Percentiles rank a stretch among this genome's conserved stretches.
These are phyloP conservation scores for Acanthamoeba rhysodes DNA, from an alignment of 208 protist species.

Conservation along the genomic window DNA sequence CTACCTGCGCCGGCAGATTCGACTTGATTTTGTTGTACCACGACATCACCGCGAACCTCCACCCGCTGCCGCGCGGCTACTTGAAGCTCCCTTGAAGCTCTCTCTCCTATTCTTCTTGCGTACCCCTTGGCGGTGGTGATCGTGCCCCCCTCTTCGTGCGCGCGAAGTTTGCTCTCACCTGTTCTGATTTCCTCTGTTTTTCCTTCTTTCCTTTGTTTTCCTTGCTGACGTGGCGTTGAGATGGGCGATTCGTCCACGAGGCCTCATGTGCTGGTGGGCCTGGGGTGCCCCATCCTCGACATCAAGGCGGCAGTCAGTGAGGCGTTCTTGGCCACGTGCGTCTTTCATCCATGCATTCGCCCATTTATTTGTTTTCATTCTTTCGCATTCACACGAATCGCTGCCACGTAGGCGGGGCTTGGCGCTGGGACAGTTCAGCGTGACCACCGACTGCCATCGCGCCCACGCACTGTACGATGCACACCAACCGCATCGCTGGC, in stretches of 20 bases:
- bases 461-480: neutral
- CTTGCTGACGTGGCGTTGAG: neutral
- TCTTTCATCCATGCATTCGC: too few species aligned
- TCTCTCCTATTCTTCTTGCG: too few species aligned
- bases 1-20: neutral
- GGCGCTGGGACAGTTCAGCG: neutral
- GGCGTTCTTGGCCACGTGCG: neutral
- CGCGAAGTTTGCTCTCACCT: too few species aligned
- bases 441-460: neutral
- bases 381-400: too few species aligned
- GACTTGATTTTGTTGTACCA: slow-evolving; percentile 67
- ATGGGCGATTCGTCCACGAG: neutral
- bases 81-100: too few species aligned
- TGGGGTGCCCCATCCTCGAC: slow-evolving; percentile 51
- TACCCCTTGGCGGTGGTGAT: too few species aligned
- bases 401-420: neutral
- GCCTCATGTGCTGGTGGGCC: neutral
- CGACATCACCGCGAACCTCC: neutral
- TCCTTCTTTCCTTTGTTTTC: neutral
- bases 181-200: neutral
- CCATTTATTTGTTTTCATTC: too few species aligned
- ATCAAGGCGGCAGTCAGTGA: slow-evolving; percentile 13
- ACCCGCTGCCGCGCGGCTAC: too few species aligned
- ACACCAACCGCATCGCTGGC: too few species aligned
- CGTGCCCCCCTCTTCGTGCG: too few species aligned